A percentile compares a stretch with the other conserved stretches of the same genome.
Evolutionary conservation across 2,329 filamentous ascomycete genomes (phyloP).

Genomic region (Aspergillus persii): DNA sequence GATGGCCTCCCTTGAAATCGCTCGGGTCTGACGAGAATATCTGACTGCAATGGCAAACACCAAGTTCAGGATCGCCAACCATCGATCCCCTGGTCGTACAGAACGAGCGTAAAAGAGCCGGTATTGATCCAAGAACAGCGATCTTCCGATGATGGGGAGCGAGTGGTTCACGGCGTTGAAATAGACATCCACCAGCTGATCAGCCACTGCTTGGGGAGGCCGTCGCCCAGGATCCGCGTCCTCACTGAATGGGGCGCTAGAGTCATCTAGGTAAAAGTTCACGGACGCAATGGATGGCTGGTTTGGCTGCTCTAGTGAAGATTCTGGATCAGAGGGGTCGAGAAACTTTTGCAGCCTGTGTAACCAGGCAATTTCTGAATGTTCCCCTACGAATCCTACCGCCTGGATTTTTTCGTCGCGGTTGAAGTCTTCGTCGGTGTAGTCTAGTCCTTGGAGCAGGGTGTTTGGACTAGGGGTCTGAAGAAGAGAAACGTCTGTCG

Average conservation of each 20-base stretch:
- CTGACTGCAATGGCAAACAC: constrained; percentile 45
- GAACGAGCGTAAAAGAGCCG: constrained; percentile 34
- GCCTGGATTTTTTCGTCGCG: constrained; percentile 38
- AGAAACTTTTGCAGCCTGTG: constrained; percentile 40
- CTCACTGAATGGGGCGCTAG: constrained; percentile 32
- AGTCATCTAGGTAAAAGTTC: constrained; percentile 43
- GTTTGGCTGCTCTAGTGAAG: constrained; percentile 18
- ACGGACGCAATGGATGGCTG: constrained; percentile 31
- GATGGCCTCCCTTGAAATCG: constrained; percentile 23
- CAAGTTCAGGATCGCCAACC: constrained; percentile 45
- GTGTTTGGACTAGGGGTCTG: constrained; percentile 22
- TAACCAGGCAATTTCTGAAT: constrained; percentile 46
- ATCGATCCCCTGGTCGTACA: constrained; percentile 37
- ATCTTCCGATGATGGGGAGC: constrained; percentile 43
- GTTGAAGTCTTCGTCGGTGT: constrained; percentile 45
- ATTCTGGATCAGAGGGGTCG: constrained; percentile 23
- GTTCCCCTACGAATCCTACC: constrained; percentile 45
- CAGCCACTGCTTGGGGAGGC: constrained; percentile 37
- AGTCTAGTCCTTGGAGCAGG: constrained; percentile 37
- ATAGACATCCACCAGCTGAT: constrained; percentile 40
- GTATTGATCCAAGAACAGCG: constrained; percentile 40
- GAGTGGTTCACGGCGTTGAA: constrained; percentile 40
- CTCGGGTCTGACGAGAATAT: constrained; percentile 32
- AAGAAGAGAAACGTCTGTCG: constrained; percentile 9
- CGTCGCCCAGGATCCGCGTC: constrained; percentile 37